Evolutionary conservation across 2,329 filamentous ascomycete genomes (phyloP).

Genomic region (Trichoderma arundinaceum): DNA sequence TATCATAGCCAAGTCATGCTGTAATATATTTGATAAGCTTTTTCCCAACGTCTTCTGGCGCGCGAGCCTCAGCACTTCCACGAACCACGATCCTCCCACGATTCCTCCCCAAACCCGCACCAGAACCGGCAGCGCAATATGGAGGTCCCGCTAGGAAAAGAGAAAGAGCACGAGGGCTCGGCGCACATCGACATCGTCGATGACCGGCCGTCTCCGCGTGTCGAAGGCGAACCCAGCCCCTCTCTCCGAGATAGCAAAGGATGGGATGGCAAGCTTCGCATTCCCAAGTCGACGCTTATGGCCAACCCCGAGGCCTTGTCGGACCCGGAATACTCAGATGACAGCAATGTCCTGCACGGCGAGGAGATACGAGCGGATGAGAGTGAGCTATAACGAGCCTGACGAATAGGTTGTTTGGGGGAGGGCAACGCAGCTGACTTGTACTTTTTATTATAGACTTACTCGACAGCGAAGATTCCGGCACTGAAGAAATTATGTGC

Average conservation of each 20-base stretch:
- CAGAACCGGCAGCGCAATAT: conserved; percentile 42
- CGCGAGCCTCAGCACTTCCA: neutral
- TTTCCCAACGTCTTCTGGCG: neutral
- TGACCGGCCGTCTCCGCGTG: conserved; percentile 47
- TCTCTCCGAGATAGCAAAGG: conserved; percentile 67
- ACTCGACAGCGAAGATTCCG: conserved; percentile 63
- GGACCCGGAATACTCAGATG: conserved; percentile 83
- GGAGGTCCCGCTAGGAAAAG: conserved; percentile 49
- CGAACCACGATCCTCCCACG: neutral
- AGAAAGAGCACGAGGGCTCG: conserved; percentile 46
- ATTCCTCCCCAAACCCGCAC: neutral
- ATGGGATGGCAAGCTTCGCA: conserved; percentile 82
- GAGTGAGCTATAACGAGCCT: conserved; percentile 55
- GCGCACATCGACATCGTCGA: conserved; percentile 58
- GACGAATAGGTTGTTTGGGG: neutral
- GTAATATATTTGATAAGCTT: neutral
- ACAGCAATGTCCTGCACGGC: conserved; percentile 69
- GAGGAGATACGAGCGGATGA: conserved; percentile 83
- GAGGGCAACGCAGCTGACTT: neutral
- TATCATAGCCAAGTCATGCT: neutral
- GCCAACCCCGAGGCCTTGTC: conserved; percentile 81
- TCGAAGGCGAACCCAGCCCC: conserved; percentile 53
- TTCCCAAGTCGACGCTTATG: conserved; percentile 67
- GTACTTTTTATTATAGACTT: conserved; percentile 52
- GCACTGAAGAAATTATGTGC: conserved; percentile 81